Evolutionary conservation across 2,329 filamentous ascomycete species (phyloP).

Genomic region (Sporothrix variecibatus): DNA sequence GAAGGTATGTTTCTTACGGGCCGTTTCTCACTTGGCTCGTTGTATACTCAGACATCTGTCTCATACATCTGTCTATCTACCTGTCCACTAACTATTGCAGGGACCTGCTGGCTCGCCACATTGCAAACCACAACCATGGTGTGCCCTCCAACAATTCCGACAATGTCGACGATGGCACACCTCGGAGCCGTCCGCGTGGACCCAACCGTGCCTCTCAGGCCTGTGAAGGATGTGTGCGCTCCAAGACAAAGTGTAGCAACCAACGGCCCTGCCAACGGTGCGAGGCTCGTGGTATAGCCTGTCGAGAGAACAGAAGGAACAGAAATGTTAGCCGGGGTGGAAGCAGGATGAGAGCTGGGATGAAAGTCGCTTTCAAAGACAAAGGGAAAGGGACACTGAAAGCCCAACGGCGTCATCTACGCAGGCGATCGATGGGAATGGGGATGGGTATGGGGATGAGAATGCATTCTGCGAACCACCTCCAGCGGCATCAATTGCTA

Average conservation of each 20-base stretch:
- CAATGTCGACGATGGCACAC: neutral
- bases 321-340: too few species aligned
- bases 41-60: neutral
- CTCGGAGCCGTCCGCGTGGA: neutral
- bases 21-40: too few species aligned
- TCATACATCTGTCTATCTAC: neutral
- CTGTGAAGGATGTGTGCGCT: neutral
- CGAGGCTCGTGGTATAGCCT: neutral
- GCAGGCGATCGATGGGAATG: too few species aligned
- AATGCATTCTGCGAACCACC: too few species aligned
- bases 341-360: too few species aligned
- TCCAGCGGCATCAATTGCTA: too few species aligned
- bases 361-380: too few species aligned
- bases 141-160: neutral
- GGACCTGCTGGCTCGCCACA: neutral
- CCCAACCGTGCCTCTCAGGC: neutral
- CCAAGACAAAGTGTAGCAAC: constrained; percentile 11
- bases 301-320: neutral
- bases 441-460: too few species aligned
- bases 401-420: too few species aligned
- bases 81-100: neutral
- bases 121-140: neutral
- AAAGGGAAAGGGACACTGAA: too few species aligned
- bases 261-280: neutral
- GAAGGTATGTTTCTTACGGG: neutral